A percentile compares a stretch with the other conserved stretches of the same genome.
Conservation (phyloP, 1,139 yeast species). For the Suhomyces guaymorum region DNA sequence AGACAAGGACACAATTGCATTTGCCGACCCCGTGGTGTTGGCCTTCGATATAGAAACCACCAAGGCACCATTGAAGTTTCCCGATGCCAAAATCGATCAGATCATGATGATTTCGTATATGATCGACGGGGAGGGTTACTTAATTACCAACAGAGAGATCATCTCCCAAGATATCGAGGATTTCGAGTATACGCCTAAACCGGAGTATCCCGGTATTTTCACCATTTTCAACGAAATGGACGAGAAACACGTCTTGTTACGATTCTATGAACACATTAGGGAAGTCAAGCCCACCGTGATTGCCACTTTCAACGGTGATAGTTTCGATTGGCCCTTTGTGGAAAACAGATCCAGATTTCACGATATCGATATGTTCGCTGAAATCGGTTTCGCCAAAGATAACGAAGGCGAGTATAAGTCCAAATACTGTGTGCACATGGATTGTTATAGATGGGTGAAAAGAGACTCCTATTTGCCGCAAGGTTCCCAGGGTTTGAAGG, state of each 20-base stretch:
- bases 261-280: slow-evolving; percentile 88
- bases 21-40: slow-evolving; percentile 95
- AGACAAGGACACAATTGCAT: slow-evolving; percentile 75
- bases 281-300: slow-evolving; percentile 92
- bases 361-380: slow-evolving; percentile 86
- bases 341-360: slow-evolving; percentile 83
- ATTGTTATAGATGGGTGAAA: slow-evolving; percentile 98
- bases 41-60: slow-evolving; percentile 99
- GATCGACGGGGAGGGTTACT: slow-evolving; percentile 96
- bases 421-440: slow-evolving; percentile 94
- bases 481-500: slow-evolving; percentile 97
- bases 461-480: slow-evolving; percentile 97
- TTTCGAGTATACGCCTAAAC: slow-evolving; percentile 96
- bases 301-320: slow-evolving; percentile 97
- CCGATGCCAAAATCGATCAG: slow-evolving; percentile 90
- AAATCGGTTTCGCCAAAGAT: slow-evolving; percentile 92
- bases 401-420: slow-evolving; percentile 92
- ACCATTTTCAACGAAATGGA: slow-evolving; percentile 87
- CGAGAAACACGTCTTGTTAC: slow-evolving; percentile 69
- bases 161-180: slow-evolving; percentile 94
- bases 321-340: slow-evolving; percentile 99
- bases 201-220: slow-evolving; percentile 90
- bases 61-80: slow-evolving; percentile 93
- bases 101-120: slow-evolving; percentile 99
- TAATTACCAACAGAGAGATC: slow-evolving; percentile 92